Evolutionary conservation across 129 eudicot genomes (phyloP), one percentile per base, ranked within the genome.

Genomic region (Flaveria bidentis): DNA sequence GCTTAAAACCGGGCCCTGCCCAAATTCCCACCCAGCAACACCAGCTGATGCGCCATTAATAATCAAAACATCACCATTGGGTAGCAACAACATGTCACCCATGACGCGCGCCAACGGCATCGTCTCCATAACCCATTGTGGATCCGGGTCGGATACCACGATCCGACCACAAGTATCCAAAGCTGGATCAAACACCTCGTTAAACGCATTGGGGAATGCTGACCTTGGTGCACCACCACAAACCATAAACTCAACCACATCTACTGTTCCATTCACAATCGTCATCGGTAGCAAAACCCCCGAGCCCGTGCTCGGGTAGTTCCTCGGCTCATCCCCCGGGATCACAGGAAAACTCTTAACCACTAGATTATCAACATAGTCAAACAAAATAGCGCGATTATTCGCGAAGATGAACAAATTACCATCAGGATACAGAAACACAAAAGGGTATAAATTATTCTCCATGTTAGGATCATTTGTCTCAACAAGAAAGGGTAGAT

Each of bases 271-370:
- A 28, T 79, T 65, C 1, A 82, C 53, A 26, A 79, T 75, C 77
- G 58, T 69, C 71, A 92, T 47, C 1, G 98, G 96, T 0, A 92
- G 88, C 17, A 92, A 80, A 23, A 87, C 93, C 0, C 89, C 89
- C 0, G 97, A 92, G 3, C 96, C 97, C 2, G 96, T 73, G 74
- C 97, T 92, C 14, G 97, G 97, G 64, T 89, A 92, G 67, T 72
- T 84, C 56, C 97, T 79, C 39, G 97, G 97, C 30, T 91, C 90
- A 2, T 86, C 93, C 7, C 87, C 91, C 0, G 96, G 91, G 0
- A 92, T 77, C 0, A 18, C 14, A 6, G 93, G 97, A 66, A 85
- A 92, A 3, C 55, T 87, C 61, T 81, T 82, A 22, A 84, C 84
- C 17, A 89, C 91, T 13, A 16, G 69, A 5, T 76, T 71, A 6